Evolutionary conservation across 768 basidiomycete species (phyloP), one percentile per base, ranked within the genome.

Genomic region (Phylloporus sp.): DNA sequence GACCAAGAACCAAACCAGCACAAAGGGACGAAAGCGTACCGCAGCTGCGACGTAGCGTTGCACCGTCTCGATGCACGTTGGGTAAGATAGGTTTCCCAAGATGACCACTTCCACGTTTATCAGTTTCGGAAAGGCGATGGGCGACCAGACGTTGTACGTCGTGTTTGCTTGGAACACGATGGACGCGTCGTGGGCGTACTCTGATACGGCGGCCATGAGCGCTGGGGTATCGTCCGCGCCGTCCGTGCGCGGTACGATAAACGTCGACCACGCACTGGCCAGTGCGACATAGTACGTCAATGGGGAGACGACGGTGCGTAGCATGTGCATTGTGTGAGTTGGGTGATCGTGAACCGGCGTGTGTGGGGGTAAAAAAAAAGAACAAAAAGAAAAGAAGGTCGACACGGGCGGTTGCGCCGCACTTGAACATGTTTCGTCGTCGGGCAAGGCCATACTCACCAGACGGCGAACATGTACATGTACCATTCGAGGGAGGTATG

Each of bases 81-180:
- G 79, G 53, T 80, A 79, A 4, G 74, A 77, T 50, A 82, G 41
- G 45, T 82, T 82, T 2, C 80, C 81, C 42, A 80, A 73, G 44
- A 82, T 69, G 24, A 62, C 62, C 18, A 84, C 68, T 48, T 80
- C 79, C 15, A 82, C 80, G 49, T 81, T 81, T 27, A 69, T 75
- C 42, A 29, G 82, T 58, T 0, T 54, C 58, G 0, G 79, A 77
- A 83, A 83, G 44, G 67, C 72, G 63, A 82, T 69, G 1, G 81
- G 77, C 3, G 78, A 79, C 56, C 75, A 80, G 6, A 81, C 74
- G 54, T 82, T 84, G 56, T 84, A 84, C 1, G 72, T 78, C 17
- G 72, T 62, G 29, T 80, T 78, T 42, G 76, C 69, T 56, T 74
- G 39, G 61, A 84, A 84, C 5, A 82, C 48, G 53, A 82, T 81